Percentiles rank a stretch among this genome's conserved stretches.
Evolutionary conservation across 2,329 filamentous ascomycete genomes (phyloP).

Genomic region (Parastagonospora avenae): DNA sequence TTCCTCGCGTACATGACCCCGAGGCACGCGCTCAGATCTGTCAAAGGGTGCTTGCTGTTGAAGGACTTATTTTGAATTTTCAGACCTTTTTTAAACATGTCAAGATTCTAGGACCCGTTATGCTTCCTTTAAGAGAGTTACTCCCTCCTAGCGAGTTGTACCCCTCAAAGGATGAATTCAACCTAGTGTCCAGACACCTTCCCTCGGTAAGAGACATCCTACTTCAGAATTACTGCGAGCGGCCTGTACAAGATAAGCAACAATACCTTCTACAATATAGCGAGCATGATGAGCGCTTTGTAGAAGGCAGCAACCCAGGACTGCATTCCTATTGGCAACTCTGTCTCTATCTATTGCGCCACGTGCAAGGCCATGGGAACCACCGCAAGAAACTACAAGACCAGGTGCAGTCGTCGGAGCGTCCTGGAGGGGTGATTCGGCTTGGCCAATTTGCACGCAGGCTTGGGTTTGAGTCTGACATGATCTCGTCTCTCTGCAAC

Average conservation of each 20-base stretch:
- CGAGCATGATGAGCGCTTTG: slow-evolving; percentile 2
- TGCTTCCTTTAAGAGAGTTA: slow-evolving; percentile 9
- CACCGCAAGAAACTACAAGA: background rate
- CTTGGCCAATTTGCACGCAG: slow-evolving; percentile 1
- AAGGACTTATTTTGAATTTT: slow-evolving; percentile 9
- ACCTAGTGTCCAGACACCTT: slow-evolving; percentile 4
- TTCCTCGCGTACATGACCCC: slow-evolving; percentile 6
- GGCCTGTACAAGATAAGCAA: background rate
- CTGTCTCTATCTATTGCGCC: slow-evolving; percentile 8
- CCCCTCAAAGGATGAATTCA: slow-evolving; percentile 4
- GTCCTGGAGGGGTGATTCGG: background rate
- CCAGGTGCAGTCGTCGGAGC: background rate
- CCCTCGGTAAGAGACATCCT: slow-evolving; percentile 13
- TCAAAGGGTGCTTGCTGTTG: slow-evolving; percentile 7
- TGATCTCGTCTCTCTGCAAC: slow-evolving; percentile 4
- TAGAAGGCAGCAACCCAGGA: slow-evolving; percentile 4
- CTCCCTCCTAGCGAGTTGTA: slow-evolving; percentile 4
- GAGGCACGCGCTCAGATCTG: slow-evolving; percentile 5
- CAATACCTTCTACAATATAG: slow-evolving; percentile 6
- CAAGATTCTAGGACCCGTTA: slow-evolving; percentile 12
- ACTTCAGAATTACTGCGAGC: slow-evolving; percentile 1
- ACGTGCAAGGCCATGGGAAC: background rate
- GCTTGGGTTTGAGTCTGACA: slow-evolving; percentile 7
- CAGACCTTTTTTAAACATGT: slow-evolving; percentile 16
- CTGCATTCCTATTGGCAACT: slow-evolving; percentile 14